These are phyloP conservation scores for Phaeotremella fagi DNA, from an alignment of 768 basidiomycete genomes.

Conservation along the genomic window DNA sequence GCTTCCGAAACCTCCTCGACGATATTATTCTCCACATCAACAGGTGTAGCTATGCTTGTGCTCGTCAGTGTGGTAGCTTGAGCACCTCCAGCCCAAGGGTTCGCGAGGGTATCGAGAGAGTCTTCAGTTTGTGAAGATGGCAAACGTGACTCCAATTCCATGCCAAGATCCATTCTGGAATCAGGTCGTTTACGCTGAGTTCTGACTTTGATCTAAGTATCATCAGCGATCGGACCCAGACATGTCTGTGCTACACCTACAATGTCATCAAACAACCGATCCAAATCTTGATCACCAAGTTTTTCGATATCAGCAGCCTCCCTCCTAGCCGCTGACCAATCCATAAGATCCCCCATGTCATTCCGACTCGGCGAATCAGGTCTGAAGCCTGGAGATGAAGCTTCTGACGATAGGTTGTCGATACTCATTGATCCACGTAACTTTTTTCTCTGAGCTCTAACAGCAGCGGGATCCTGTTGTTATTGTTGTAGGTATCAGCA, in stretches of 20 bases:
- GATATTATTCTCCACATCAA: constrained; percentile 4
- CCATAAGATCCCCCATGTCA: constrained; percentile 51
- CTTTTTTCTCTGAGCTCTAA: constrained; percentile 32
- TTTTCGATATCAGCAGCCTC: constrained; percentile 92
- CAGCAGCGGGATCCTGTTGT: constrained; percentile 35
- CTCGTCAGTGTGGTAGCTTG: constrained; percentile 26
- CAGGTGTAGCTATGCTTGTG: constrained; percentile 27
- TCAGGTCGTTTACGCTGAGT: constrained; percentile 35
- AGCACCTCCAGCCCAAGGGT: constrained; percentile 27
- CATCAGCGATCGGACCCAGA: background rate
- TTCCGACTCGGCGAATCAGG: constrained; percentile 18
- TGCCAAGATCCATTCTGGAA: constrained; percentile 28
- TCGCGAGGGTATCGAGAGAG: constrained; percentile 19
- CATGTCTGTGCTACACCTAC: constrained; percentile 49
- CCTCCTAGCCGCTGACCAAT: constrained; percentile 95
- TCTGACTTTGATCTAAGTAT: constrained; percentile 39
- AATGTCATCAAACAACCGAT: constrained; percentile 78
- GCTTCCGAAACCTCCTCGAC: constrained; percentile 14
- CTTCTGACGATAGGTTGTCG: constrained; percentile 15
- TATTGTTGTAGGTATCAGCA: too few relatives aligned
- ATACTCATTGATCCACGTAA: constrained; percentile 23
- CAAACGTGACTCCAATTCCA: constrained; percentile 31
- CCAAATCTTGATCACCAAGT: constrained; percentile 85
- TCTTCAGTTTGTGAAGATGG: constrained; percentile 31
- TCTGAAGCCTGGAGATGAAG: constrained; percentile 10